Conservation (phyloP, 805 yeast species). For the Hanseniaspora valbyensis region DNA sequence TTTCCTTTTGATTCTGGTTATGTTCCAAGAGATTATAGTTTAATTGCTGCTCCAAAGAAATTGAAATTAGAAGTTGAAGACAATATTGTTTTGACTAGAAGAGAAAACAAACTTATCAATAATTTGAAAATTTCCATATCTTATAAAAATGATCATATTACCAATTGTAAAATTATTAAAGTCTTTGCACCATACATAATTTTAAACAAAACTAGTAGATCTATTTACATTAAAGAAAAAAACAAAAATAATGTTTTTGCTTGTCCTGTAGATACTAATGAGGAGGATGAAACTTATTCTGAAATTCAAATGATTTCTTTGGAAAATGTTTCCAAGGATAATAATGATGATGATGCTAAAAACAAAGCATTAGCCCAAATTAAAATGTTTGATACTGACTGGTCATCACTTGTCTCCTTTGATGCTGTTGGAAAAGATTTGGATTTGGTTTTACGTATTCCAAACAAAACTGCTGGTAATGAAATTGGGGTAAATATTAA, state of each 20-base stretch:
- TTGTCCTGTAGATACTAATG: slow-evolving; percentile 16
- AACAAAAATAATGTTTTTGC: slow-evolving; percentile 23
- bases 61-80: slow-evolving; percentile 39
- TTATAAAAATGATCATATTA: slow-evolving; percentile 42
- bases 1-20: slow-evolving; percentile 37
- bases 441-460: slow-evolving; percentile 42
- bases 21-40: slow-evolving; percentile 58
- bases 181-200: slow-evolving; percentile 80
- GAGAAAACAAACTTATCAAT: slow-evolving; percentile 58
- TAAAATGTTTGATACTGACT: slow-evolving; percentile 53
- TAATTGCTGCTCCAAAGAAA: slow-evolving; percentile 34
- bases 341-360: slow-evolving; percentile 40
- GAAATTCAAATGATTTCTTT: slow-evolving; percentile 80
- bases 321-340: slow-evolving; percentile 3
- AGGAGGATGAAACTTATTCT: slow-evolving; percentile 28
- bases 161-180: slow-evolving; percentile 47
- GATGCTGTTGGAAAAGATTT: slow-evolving; percentile 81
- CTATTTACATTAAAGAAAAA: slow-evolving; percentile 47
- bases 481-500: slow-evolving; percentile 62
- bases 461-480: slow-evolving; percentile 47
- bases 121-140: slow-evolving; percentile 50
- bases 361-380: slow-evolving; percentile 57
- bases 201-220: slow-evolving; percentile 66
- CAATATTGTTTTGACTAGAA: slow-evolving; percentile 42
- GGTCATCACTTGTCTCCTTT: slow-evolving; percentile 67